Evolutionary conservation across 495 filamentous ascomycete species (phyloP), one percentile per base, ranked within the genome.

Genomic region (Massariosphaeria phaeospora): DNA sequence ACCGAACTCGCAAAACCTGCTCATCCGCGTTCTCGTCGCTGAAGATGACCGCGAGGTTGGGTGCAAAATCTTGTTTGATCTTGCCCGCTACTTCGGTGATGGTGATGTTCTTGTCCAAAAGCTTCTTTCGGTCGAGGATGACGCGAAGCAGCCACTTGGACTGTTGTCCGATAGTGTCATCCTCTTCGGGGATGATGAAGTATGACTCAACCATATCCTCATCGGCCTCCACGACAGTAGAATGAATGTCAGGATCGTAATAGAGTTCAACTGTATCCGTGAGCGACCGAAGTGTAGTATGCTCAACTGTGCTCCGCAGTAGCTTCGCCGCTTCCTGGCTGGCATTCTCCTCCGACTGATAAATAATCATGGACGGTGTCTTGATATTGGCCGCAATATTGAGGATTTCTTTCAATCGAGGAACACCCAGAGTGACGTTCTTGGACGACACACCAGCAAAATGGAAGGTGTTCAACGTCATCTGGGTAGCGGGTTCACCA

Each of bases 391-490:
- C 87, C 2, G 93, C 91, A 35, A 97, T 86, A 67, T 99, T 97
- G 31, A 99, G 75, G 81, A 99, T 97, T 73, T 99, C 93, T 80
- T 99, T 99, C 17, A 99, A 78, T 80, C 93, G 91, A 41, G 93
- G 93, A 21, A 99, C 93, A 86, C 93, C 93, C 47, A 97, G 86
- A 20, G 93, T 99, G 43, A 97, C 89, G 77, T 97, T 99, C 83
- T 99, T 99, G 20, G 93, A 95, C 1, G 94, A 94, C 36, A 98
- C 89, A 94, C 93, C 93, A 70, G 93, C 89, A 72, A 99, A 97
- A 79, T 99, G 93, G 84, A 99, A 99, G 24, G 93, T 99, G 72
- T 99, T 99, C 41, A 99, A 71, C 0, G 93, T 99, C 93, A 99
- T 99, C 74, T 99, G 93, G 1, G 93, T 99, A 38, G 93, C 93